Base-by-base conservation (phyloP, 2,329 filamentous ascomycete genomes). In the Raffaelea ambrosiae region DNA sequence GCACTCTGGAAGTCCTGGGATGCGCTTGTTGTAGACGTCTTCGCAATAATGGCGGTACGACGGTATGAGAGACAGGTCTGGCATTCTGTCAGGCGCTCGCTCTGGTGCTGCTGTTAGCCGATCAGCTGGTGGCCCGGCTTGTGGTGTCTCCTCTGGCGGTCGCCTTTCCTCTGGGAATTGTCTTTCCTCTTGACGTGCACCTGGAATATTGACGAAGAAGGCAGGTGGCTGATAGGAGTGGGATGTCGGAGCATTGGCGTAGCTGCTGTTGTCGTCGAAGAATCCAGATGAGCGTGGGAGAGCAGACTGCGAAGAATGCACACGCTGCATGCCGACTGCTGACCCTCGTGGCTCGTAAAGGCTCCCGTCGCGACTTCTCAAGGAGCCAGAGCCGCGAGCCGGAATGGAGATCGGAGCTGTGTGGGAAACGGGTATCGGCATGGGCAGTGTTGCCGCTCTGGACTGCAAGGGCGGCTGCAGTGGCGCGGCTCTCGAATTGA, bases 1-100 rank as follows among this genome's bases (percentile, higher is more conserved):
- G 57, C 90, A 95, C 3, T 81, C 73, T 3, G 85, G 79, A 14
- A 90, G 71, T 20, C 69, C 66, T 11, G 67, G 61, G 7, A 73
- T 57, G 3, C 62, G 61, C 3, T 69, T 69, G 42, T 66, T 58
- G 41, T 66, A 63, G 10, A 71, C 61, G 23, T 77, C 72, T 50
- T 83, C 74, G 0, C 76, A 76, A 55, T 74, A 77, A 5, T 74
- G 71, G 39, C 76, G 67, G 54, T 72, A 79, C 4, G 45, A 44
- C 2, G 46, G 35, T 7, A 44, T 43, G 13, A 49, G 44, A 54
- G 23, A 57, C 57, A 14, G 59, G 50, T 2, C 58, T 56, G 40
- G 48, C 4, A 16, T 7, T 21, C 41, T 31, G 4, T 44, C 48
- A 19, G 20, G 13, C 11, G 43, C 13, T 14, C 20, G 5, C 3